These are phyloP conservation scores for Pichia sp. DNA, from an alignment of 1,139 yeast species.

Conservation along the genomic window DNA sequence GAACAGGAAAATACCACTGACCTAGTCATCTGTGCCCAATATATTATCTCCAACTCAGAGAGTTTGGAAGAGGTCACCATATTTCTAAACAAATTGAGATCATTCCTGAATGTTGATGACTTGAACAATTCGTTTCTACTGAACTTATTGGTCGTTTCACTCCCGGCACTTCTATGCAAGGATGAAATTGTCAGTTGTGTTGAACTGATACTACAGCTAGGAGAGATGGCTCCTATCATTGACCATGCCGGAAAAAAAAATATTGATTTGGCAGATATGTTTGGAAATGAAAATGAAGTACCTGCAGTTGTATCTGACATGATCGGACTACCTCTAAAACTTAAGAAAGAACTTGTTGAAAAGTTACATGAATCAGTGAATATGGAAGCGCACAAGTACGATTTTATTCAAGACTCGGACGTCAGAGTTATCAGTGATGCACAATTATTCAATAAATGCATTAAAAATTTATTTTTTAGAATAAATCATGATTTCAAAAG, in stretches of 20 bases:
- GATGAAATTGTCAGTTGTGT: background rate
- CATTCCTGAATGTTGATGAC: background rate
- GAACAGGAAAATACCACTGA: conserved; percentile 6
- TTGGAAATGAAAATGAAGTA: conserved; percentile 1
- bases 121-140: background rate
- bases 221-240: background rate
- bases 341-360: conserved; percentile 2
- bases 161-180: conserved; percentile 4
- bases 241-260: background rate
- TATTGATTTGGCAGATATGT: conserved; percentile 5
- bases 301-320: conserved; percentile 3
- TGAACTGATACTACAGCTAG: conserved; percentile 5
- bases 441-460: conserved; percentile 19
- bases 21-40: conserved; percentile 6
- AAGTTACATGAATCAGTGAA: background rate
- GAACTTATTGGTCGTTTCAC: conserved; percentile 6
- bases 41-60: background rate
- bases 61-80: background rate
- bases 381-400: conserved; percentile 2
- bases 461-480: conserved; percentile 23
- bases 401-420: conserved; percentile 1
- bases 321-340: background rate
- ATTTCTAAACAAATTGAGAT: conserved; percentile 2
- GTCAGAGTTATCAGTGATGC: background rate
- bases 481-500: conserved; percentile 20